Conservation (phyloP, 192 early-diverging fungal genomes). For the Irineochytrium annulatum region DNA sequence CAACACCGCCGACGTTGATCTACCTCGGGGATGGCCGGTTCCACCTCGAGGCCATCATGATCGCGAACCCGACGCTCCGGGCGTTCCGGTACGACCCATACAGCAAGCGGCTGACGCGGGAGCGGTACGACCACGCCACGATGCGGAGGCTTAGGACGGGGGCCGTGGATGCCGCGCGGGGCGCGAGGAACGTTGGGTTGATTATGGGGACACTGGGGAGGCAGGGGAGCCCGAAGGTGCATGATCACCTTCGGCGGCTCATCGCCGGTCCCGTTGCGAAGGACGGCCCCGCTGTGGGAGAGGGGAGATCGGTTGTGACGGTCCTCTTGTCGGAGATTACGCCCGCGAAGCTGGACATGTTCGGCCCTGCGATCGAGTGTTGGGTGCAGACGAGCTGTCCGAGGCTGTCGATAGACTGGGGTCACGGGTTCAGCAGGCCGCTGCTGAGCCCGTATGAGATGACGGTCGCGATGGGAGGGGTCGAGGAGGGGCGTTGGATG, state of each 20-base stretch:
- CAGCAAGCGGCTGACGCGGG: constrained; percentile 83
- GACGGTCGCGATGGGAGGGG: constrained; percentile 75
- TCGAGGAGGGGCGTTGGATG: constrained; percentile 57
- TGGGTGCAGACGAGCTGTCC: constrained; percentile 98
- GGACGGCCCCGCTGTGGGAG: no score
- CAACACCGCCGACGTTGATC: constrained; percentile 6
- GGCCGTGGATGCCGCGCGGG: constrained; percentile 71
- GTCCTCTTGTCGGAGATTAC: constrained; percentile 94
- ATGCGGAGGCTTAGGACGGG: constrained; percentile 83
- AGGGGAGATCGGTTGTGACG: constrained; percentile 19
- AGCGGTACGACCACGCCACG: constrained; percentile 87
- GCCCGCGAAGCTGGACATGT: constrained; percentile 85
- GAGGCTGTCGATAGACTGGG: constrained; percentile 97
- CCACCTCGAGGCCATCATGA: constrained; percentile 99
- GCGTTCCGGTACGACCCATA: constrained; percentile 96
- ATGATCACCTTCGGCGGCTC: neutral
- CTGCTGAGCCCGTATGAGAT: constrained; percentile 94
- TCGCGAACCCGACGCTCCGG: constrained; percentile 85
- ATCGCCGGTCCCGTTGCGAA: neutral
- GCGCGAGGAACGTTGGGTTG: constrained; percentile 78
- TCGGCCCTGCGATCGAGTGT: constrained; percentile 61
- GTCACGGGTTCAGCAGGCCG: constrained; percentile 89
- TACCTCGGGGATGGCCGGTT: constrained; percentile 91
- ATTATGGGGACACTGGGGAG: constrained; percentile 95
- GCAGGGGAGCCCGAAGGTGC: constrained; percentile 89